Base-by-base conservation (phyloP, 495 filamentous ascomycete genomes). In the Neurospora cerealis region DNA sequence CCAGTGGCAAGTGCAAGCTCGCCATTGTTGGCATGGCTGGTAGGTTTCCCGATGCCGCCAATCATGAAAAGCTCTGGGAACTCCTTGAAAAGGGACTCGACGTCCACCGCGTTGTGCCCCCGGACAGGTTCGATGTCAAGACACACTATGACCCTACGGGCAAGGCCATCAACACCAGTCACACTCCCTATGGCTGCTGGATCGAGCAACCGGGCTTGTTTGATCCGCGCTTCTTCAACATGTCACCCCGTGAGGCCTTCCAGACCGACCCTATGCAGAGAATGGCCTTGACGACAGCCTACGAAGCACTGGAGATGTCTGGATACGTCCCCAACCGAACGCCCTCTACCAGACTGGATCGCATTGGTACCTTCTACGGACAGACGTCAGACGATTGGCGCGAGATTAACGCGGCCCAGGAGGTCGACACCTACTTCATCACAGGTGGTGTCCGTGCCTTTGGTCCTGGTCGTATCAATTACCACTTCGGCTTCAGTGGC, bases 381-480 rank as follows among this genome's bases (percentile, higher is more conserved):
- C 93, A 95, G 83, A 96, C 95, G 1, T 95, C 92, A 75, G 93
- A 97, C 72, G 95, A 98, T 75, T 97, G 93, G 86, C 89, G 92
- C 81, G 95, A 97, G 76, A 92, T 96, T 75, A 96, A 96, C 80
- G 93, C 92, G 69, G 91, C 92, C 19, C 90, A 98, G 77, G 93
- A 97, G 73, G 90, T 97, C 72, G 94, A 97, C 80, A 97, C 94
- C 1, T 97, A 97, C 80, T 97, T 91, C 83, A 97, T 97, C 78
- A 93, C 94, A 0, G 94, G 94, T 69, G 94, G 92, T 77, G 91
- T 95, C 21, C 88, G 93, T 54, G 94, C 94, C 19, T 97, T 97
- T 74, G 91, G 91, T 2, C 93, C 95, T 0, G 95, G 94, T 4
- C 88, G 94, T 39, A 95, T 97, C 79, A 97, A 96, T 77, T 88